Conservation (phyloP, 768 basidiomycete species). For the Suillus placidus region DNA sequence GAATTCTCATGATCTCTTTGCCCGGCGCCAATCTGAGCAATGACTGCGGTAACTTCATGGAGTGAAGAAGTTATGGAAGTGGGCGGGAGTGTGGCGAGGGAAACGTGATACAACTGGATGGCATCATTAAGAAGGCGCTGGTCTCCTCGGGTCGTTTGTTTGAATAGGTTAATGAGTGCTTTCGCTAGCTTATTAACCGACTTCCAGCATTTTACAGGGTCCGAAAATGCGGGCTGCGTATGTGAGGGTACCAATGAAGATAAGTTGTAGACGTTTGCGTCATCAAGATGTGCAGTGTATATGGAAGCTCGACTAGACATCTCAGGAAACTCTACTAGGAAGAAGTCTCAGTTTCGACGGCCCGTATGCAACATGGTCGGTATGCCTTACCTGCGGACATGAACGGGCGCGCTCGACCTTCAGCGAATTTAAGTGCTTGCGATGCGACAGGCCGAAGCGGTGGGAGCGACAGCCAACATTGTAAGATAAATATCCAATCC, state of each 20-base stretch:
- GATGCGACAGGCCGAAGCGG: conserved; percentile 2
- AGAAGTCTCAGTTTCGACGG: background rate
- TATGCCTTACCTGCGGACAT: background rate
- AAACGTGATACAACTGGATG: conserved; percentile 4
- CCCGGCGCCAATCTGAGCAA: background rate
- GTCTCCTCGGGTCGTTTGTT: background rate
- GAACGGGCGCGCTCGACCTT: background rate
- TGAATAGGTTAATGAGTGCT: background rate
- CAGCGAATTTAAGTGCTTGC: background rate
- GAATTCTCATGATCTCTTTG: background rate
- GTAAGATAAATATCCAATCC: conserved; percentile 1
- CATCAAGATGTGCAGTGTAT: background rate
- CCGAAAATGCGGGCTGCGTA: background rate
- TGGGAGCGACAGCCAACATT: conserved; percentile 2
- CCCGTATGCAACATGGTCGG: background rate
- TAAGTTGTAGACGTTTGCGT: background rate
- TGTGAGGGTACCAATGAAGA: background rate
- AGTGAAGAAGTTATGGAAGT: background rate
- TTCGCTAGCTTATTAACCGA: background rate
- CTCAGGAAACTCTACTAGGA: background rate
- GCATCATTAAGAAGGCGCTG: background rate
- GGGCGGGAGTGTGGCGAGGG: background rate
- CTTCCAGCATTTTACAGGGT: background rate
- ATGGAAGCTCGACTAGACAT: background rate
- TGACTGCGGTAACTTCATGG: background rate